phyloP scores from a whole-genome alignment of 768 basidiomycete species.

The Hygrophoropsis aurantiaca region DNA sequence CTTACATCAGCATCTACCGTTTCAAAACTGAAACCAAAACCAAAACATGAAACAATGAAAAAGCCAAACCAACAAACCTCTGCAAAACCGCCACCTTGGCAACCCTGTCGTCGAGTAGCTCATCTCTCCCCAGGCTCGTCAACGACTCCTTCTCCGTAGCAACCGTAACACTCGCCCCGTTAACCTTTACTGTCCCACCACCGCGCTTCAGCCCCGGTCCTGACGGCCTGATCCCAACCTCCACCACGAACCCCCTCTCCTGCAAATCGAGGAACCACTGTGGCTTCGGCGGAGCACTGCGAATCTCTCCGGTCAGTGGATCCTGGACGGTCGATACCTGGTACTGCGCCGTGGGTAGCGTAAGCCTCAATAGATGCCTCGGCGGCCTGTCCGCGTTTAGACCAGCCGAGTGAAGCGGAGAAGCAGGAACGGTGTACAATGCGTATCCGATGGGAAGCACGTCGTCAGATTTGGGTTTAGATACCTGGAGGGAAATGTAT shows the following conservation, averaged over 20 bases:
- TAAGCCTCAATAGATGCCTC: constrained; percentile 76
- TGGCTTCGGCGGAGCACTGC: constrained; percentile 60
- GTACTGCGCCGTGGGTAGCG: constrained; percentile 81
- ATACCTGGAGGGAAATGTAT: constrained; percentile 32
- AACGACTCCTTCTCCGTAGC: constrained; percentile 76
- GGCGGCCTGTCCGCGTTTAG: constrained; percentile 51
- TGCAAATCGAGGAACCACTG: constrained; percentile 71
- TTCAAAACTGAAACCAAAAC: constrained; percentile 6
- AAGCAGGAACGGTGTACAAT: constrained; percentile 78
- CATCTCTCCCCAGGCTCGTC: constrained; percentile 70
- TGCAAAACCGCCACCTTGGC: constrained; percentile 66
- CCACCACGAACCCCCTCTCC: constrained; percentile 58
- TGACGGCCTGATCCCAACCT: constrained; percentile 53
- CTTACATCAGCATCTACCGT: constrained; percentile 8
- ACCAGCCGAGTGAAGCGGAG: constrained; percentile 75
- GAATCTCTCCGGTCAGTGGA: constrained; percentile 74
- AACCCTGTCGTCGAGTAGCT: constrained; percentile 70
- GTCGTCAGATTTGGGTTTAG: constrained; percentile 16
- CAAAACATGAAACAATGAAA: constrained; percentile 5
- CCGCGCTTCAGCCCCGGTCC: constrained; percentile 15
- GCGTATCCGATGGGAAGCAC: constrained; percentile 56
- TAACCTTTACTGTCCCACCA: constrained; percentile 26
- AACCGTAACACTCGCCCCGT: constrained; percentile 43
- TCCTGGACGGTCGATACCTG: constrained; percentile 75
- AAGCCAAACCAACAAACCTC: constrained; percentile 46